Conservation (phyloP, 192 early-diverging fungal genomes). For the Entomortierella lignicola region DNA sequence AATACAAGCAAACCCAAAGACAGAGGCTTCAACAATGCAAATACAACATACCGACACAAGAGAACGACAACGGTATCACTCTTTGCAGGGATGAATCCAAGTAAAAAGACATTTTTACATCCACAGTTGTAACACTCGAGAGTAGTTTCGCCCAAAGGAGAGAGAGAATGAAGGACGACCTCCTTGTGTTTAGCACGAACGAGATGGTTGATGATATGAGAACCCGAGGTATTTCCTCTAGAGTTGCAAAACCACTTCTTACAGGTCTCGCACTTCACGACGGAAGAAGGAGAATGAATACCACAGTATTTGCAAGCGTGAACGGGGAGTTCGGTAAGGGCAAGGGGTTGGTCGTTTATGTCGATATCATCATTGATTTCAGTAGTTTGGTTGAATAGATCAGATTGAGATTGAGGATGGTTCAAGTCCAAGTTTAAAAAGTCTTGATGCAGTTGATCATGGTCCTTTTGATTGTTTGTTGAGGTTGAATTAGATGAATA, state of each 20-base stretch:
- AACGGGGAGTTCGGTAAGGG: conserved; percentile 71
- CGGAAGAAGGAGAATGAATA: conserved; percentile 86
- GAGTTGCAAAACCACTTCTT: conserved; percentile 98
- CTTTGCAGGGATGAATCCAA: conserved; percentile 99
- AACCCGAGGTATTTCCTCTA: conserved; percentile 87
- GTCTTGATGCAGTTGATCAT: too few species aligned
- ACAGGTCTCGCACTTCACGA: conserved; percentile 94
- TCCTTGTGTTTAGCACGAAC: conserved; percentile 95
- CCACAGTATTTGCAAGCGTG: conserved; percentile 95
- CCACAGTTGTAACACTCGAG: conserved; percentile 99
- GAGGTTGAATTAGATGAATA: conserved; percentile 61
- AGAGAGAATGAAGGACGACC: conserved; percentile 92
- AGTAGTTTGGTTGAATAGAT: conserved; percentile 14
- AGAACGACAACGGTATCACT: conserved; percentile 97
- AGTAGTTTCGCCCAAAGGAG: conserved; percentile 91
- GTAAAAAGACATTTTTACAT: conserved; percentile 91
- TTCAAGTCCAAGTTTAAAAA: conserved; percentile 47
- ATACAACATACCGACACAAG: conserved; percentile 83
- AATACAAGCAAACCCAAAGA: too few species aligned
- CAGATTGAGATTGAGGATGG: conserved; percentile 52
- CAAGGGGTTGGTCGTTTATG: conserved; percentile 59
- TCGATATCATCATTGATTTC: conserved; percentile 60
- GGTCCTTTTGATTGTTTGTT: conserved; percentile 37
- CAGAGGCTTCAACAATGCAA: too few species aligned
- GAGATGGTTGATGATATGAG: conserved; percentile 96